Evolutionary conservation across 495 filamentous ascomycete genomes (phyloP).

Genomic region (Daldinia childiae): DNA sequence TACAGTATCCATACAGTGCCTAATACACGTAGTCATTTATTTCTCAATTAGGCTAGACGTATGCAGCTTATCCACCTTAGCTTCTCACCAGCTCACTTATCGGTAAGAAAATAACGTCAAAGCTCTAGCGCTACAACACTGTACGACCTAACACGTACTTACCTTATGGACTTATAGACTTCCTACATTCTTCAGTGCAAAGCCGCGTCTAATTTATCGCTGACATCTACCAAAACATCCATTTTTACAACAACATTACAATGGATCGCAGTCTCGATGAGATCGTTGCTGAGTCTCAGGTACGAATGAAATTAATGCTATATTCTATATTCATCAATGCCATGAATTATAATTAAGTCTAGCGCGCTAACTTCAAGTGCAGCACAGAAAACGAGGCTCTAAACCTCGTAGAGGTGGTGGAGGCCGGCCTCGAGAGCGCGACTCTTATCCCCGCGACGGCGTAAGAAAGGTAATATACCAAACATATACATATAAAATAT

Average conservation of each 20-base stretch:
- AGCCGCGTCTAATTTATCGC: conserved; percentile 7
- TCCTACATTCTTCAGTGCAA: conserved; percentile 1
- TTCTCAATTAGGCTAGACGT: neutral
- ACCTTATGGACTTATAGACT: neutral
- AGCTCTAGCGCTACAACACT: conserved; percentile 9
- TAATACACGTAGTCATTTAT: neutral
- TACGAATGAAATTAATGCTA: conserved; percentile 54
- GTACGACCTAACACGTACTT: conserved; percentile 1
- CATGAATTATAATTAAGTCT: neutral
- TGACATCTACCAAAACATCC: conserved; percentile 20
- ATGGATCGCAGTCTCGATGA: conserved; percentile 90
- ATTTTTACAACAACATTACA: conserved; percentile 26
- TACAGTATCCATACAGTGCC: conserved; percentile 5
- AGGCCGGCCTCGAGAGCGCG: conserved; percentile 64
- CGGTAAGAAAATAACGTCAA: conserved; percentile 22
- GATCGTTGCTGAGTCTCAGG: conserved; percentile 82
- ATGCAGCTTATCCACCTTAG: conserved; percentile 11
- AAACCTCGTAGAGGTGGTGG: conserved; percentile 49
- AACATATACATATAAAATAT: neutral
- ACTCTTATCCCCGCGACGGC: conserved; percentile 75
- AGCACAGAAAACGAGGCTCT: conserved; percentile 45
- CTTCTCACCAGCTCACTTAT: conserved; percentile 5
- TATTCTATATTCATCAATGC: neutral
- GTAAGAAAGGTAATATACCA: conserved; percentile 73
- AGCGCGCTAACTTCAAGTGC: conserved; percentile 30